Percentiles rank a stretch among this genome's conserved stretches.
These are phyloP conservation scores for Emmonsia crescens DNA, from an alignment of 2,329 filamentous ascomycete species.

Conservation along the genomic window DNA sequence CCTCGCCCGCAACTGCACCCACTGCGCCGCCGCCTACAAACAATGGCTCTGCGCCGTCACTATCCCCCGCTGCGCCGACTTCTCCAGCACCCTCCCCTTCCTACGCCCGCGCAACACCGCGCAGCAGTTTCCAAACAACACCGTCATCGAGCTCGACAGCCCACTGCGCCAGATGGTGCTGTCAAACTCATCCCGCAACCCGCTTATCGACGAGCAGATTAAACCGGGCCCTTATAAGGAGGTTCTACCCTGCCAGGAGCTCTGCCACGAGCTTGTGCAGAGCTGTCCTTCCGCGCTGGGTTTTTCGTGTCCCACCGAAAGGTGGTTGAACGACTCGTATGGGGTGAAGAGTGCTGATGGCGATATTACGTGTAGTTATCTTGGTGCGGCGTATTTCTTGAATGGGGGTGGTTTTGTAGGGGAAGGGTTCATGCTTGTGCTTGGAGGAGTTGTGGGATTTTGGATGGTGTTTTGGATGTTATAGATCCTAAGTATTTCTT, in stretches of 20 bases:
- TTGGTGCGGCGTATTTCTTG: conserved; percentile 47
- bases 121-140: conserved; percentile 59
- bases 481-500: not conserved
- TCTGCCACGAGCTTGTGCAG: conserved; percentile 78
- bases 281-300: conserved; percentile 67
- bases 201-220: conserved; percentile 59
- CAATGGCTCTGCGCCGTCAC: conserved; percentile 88
- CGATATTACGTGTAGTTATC: conserved; percentile 49
- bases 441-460: not conserved
- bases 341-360: conserved; percentile 31
- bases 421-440: not conserved
- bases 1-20: conserved; percentile 60
- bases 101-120: conserved; percentile 62
- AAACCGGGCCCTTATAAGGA: conserved; percentile 88
- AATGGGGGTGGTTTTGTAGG: conserved; percentile 23
- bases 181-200: conserved; percentile 54
- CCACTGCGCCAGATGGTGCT: conserved; percentile 27
- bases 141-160: conserved; percentile 23
- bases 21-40: conserved; percentile 77
- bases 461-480: conserved; percentile 11
- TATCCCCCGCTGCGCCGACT: conserved; percentile 87
- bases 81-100: conserved; percentile 45
- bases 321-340: conserved; percentile 42
- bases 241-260: conserved; percentile 72
- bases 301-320: conserved; percentile 60